Percentiles rank a stretch among this genome's conserved stretches.
Evolutionary conservation across 192 early-diverging fungal species (phyloP).

Genomic region (Lobulomyces angularis): DNA sequence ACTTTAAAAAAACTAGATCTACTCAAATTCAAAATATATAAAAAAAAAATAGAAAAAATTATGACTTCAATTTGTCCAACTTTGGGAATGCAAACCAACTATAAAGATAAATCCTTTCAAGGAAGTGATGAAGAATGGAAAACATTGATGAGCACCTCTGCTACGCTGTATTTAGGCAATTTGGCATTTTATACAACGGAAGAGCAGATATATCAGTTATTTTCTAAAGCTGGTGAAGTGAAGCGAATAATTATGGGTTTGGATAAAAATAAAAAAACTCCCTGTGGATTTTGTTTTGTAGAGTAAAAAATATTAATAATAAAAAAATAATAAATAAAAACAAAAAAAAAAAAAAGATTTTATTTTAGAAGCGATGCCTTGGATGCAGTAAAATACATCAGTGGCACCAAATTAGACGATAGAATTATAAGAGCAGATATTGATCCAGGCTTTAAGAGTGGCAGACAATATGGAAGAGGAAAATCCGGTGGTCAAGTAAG

Average conservation of each 20-base stretch:
- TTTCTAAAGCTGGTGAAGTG: slow-evolving; percentile 91
- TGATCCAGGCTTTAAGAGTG: slow-evolving; percentile 87
- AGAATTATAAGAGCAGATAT: slow-evolving; percentile 88
- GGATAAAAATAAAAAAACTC: slow-evolving; percentile 81
- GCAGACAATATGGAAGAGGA: slow-evolving; percentile 92
- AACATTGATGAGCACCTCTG: slow-evolving; percentile 22
- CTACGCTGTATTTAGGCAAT: slow-evolving; percentile 94
- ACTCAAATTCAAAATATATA: no score
- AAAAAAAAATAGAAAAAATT: no score
- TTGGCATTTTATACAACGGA: slow-evolving; percentile 96
- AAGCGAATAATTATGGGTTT: slow-evolving; percentile 99
- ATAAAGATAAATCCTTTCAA: slow-evolving; percentile 44
- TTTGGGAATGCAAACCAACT: slow-evolving; percentile 68
- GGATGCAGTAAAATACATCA: slow-evolving; percentile 85
- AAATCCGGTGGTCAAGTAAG: slow-evolving; percentile 74
- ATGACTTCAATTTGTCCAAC: slow-evolving; percentile 55
- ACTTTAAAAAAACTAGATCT: no score
- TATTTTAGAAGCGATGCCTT: slow-evolving; percentile 83
- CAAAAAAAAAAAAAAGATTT: no score
- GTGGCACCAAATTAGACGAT: slow-evolving; percentile 91
- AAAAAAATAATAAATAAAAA: no score
- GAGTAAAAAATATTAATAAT: no score
- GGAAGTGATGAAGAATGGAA: slow-evolving; percentile 17
- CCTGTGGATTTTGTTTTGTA: slow-evolving; percentile 99
- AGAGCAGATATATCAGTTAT: slow-evolving; percentile 94